phyloP scores from a whole-genome alignment of 805 yeast species.

The Starmerella stigmatis region DNA sequence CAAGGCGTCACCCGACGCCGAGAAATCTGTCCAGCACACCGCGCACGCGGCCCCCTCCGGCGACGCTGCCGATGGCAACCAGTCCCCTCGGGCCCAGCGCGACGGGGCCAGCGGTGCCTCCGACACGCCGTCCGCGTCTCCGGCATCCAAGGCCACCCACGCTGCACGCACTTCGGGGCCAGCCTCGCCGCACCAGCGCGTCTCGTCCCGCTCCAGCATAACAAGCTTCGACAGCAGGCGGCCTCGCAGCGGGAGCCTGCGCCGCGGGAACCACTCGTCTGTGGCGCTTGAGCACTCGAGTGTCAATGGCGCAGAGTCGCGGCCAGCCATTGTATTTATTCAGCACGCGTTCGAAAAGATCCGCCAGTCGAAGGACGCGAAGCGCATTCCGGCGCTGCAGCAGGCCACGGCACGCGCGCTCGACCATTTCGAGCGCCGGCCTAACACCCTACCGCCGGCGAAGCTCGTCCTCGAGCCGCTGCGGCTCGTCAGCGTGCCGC shows the following conservation, averaged over 20 bases:
- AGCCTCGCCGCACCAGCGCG: background rate
- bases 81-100: background rate
- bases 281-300: constrained; percentile 19
- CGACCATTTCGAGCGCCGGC: constrained; percentile 25
- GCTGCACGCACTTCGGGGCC: background rate
- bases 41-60: background rate
- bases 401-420: constrained; percentile 31
- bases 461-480: constrained; percentile 65
- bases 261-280: constrained; percentile 16
- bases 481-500: constrained; percentile 55
- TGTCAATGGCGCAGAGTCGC: constrained; percentile 22
- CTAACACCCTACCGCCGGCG: constrained; percentile 35
- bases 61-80: background rate
- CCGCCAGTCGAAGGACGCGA: constrained; percentile 49
- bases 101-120: background rate
- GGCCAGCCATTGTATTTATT: constrained; percentile 37
- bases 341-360: constrained; percentile 51
- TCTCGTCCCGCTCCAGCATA: background rate
- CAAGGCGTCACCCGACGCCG: background rate
- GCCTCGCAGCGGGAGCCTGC: constrained; percentile 13
- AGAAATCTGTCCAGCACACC: background rate
- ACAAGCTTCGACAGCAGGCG: background rate
- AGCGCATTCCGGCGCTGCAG: constrained; percentile 36
- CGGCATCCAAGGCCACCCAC: background rate
- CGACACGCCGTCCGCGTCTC: background rate